phyloP scores from a whole-genome alignment of 495 filamentous ascomycete genomes.

The Penicillium steckii region DNA sequence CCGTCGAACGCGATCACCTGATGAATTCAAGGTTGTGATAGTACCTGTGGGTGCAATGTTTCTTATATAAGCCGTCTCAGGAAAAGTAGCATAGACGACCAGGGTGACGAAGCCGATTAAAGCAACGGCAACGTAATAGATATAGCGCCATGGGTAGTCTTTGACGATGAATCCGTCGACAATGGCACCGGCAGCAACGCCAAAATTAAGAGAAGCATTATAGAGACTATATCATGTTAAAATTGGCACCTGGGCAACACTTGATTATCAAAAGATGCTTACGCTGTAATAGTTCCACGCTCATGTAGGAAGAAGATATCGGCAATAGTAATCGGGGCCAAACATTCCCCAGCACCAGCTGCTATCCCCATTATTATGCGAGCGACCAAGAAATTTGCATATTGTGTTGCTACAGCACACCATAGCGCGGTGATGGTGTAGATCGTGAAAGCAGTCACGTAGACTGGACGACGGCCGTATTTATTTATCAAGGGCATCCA shows the following conservation, averaged over 20 bases:
- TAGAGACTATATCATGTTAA: conserved; percentile 23
- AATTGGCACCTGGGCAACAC: no score
- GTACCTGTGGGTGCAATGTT: conserved; percentile 15
- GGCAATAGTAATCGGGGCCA: conserved; percentile 52
- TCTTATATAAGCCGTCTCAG: conserved; percentile 47
- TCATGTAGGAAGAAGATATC: conserved; percentile 61
- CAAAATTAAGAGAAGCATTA: conserved; percentile 45
- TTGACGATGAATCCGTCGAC: conserved; percentile 53
- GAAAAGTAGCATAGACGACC: conserved; percentile 50
- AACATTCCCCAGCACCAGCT: conserved; percentile 52
- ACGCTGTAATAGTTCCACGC: conserved; percentile 46
- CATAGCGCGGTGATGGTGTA: conserved; percentile 45
- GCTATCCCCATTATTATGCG: conserved; percentile 52
- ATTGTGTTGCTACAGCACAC: conserved; percentile 43
- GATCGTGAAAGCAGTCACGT: conserved; percentile 45
- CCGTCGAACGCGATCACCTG: conserved; percentile 5
- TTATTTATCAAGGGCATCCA: conserved; percentile 57
- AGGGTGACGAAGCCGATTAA: conserved; percentile 43
- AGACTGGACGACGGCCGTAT: conserved; percentile 54
- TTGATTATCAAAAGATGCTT: conserved; percentile 10
- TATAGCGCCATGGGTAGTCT: conserved; percentile 45
- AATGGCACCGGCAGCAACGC: conserved; percentile 46
- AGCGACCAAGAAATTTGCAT: conserved; percentile 41
- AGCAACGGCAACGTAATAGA: conserved; percentile 49
- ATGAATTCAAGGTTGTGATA: conserved; percentile 6